phyloP scores from a whole-genome alignment of 2,329 filamentous ascomycete genomes.

The Exophiala sideris region DNA sequence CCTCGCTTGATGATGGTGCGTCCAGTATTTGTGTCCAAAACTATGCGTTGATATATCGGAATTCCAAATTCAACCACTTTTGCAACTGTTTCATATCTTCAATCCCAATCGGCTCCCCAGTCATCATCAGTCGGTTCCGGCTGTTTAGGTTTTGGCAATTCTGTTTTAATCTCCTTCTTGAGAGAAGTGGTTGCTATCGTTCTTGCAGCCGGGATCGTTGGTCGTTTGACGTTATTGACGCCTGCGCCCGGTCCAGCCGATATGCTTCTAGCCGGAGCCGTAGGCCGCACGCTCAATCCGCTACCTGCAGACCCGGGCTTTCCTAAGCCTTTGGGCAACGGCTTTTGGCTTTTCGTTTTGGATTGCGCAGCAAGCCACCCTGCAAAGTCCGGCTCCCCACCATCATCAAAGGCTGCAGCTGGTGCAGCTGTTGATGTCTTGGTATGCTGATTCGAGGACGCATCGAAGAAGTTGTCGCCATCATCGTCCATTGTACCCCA shows the following conservation, averaged over 20 bases:
- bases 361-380: slow-evolving; percentile 90
- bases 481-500: slow-evolving; percentile 69
- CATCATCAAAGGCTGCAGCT: slow-evolving; percentile 64
- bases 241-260: slow-evolving; percentile 33
- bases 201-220: slow-evolving; percentile 38
- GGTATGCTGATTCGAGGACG: slow-evolving; percentile 33
- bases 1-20: too few relatives aligned
- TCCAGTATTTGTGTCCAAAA: neutral
- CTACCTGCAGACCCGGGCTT: slow-evolving; percentile 49
- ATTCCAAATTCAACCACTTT: neutral
- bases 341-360: slow-evolving; percentile 67
- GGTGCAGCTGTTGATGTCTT: slow-evolving; percentile 31
- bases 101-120: slow-evolving; percentile 51
- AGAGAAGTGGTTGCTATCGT: slow-evolving; percentile 46
- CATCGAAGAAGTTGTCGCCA: slow-evolving; percentile 47
- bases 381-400: slow-evolving; percentile 89
- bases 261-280: slow-evolving; percentile 37
- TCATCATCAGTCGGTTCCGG: slow-evolving; percentile 38
- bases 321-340: slow-evolving; percentile 76
- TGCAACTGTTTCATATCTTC: slow-evolving; percentile 3
- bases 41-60: neutral
- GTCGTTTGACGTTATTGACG: slow-evolving; percentile 31
- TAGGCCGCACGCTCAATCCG: slow-evolving; percentile 34
- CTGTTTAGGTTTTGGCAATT: slow-evolving; percentile 19
- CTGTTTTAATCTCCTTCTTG: slow-evolving; percentile 64